These are phyloP conservation scores for Capronia coronata DNA, from an alignment of 2,329 filamentous ascomycete species.

Conservation along the genomic window DNA sequence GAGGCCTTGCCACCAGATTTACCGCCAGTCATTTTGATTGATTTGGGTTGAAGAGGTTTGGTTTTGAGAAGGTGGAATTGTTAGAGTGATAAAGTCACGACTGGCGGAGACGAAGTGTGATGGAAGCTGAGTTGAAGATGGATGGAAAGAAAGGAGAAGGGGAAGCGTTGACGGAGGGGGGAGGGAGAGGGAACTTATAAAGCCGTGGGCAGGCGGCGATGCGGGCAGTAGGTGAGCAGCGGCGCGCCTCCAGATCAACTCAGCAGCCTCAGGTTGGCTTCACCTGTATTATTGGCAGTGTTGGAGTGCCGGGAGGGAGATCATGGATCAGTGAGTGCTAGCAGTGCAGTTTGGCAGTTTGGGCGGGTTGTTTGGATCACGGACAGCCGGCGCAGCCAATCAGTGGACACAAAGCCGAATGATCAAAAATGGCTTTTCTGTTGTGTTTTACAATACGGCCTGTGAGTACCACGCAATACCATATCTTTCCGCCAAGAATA, in stretches of 20 bases:
- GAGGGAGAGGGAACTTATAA: constrained; percentile 39
- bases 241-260: constrained; percentile 43
- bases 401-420: constrained; percentile 13
- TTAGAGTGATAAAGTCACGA: constrained; percentile 29
- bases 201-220: constrained; percentile 40
- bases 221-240: constrained; percentile 30
- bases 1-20: constrained; percentile 99
- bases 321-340: constrained; percentile 6
- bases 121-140: constrained; percentile 29
- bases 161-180: constrained; percentile 30
- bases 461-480: constrained; percentile 15
- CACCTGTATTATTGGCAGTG: too few relatives aligned
- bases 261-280: too few relatives aligned
- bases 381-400: constrained; percentile 26
- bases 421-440: constrained; percentile 29
- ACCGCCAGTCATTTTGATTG: constrained; percentile 97
- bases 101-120: constrained; percentile 29
- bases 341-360: too few relatives aligned
- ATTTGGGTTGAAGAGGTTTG: constrained; percentile 40
- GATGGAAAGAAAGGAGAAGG: constrained; percentile 31
- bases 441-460: constrained; percentile 25
- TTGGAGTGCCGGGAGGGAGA: neutral
- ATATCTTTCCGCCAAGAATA: constrained; percentile 20
- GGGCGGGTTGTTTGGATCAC: constrained; percentile 19
- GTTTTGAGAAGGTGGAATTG: constrained; percentile 37